phyloP scores from a whole-genome alignment of 1,284 basidiomycete species.

The Phlebopus sp. region DNA sequence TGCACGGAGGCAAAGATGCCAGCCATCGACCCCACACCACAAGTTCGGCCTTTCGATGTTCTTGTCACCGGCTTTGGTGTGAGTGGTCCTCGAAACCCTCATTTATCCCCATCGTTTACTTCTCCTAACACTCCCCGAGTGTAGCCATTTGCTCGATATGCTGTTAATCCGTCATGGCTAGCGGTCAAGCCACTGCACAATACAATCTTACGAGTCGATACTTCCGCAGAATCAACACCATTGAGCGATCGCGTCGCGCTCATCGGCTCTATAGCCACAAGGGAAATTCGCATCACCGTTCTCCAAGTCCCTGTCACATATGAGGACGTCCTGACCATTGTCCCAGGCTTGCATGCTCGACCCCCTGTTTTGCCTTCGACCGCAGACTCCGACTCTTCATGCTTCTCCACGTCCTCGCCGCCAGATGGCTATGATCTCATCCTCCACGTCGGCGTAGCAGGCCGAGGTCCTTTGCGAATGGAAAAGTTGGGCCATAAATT shows the following conservation, averaged over 20 bases:
- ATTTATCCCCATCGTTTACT: constrained; percentile 4
- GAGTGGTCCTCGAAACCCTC: constrained; percentile 33
- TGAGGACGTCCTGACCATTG: constrained; percentile 52
- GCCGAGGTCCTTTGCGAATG: constrained; percentile 60
- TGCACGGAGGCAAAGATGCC: constrained; percentile 19
- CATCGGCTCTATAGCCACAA: constrained; percentile 17
- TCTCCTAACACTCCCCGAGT: constrained; percentile 16
- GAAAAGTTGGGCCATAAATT: constrained; percentile 68
- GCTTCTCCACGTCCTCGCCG: constrained; percentile 40
- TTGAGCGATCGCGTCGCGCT: constrained; percentile 13
- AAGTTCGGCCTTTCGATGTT: constrained; percentile 39
- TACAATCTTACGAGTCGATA: constrained; percentile 42
- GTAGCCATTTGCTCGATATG: constrained; percentile 55
- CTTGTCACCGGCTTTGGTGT: constrained; percentile 62
- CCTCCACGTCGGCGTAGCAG: constrained; percentile 69
- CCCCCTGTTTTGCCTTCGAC: constrained; percentile 55
- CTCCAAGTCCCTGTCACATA: constrained; percentile 63
- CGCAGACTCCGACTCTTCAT: constrained; percentile 31
- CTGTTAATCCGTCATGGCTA: constrained; percentile 62
- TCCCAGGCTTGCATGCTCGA: constrained; percentile 58
- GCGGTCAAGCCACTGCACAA: constrained; percentile 58
- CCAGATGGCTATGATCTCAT: constrained; percentile 68
- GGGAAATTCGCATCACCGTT: constrained; percentile 57
- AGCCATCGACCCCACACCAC: constrained; percentile 16
- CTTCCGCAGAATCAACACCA: constrained; percentile 17